Evolutionary conservation across 106 monocot genomes (phyloP).

Genomic region (Agapanthus africanus): DNA sequence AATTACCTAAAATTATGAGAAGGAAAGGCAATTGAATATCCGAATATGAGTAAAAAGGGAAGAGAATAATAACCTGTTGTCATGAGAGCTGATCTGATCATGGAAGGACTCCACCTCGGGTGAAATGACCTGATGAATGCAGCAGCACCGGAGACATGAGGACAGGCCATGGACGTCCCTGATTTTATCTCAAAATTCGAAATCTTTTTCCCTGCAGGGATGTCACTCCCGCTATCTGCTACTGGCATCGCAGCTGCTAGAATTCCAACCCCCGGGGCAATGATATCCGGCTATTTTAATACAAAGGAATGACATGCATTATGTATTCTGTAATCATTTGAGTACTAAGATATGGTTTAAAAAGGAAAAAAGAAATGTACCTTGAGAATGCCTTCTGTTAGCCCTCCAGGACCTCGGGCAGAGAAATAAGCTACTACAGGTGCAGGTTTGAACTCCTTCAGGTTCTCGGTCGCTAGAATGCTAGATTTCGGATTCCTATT

Average conservation of each 20-base stretch:
- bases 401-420: slow-evolving; percentile 75
- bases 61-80: slow-evolving; percentile 47
- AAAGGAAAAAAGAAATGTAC: slow-evolving; percentile 25
- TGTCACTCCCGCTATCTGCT: slow-evolving; percentile 13
- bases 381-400: slow-evolving; percentile 87
- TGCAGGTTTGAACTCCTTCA: slow-evolving; percentile 46
- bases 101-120: slow-evolving; percentile 82
- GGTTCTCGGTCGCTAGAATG: slow-evolving; percentile 54
- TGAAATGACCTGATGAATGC: slow-evolving; percentile 71
- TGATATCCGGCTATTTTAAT: slow-evolving; percentile 68
- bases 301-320: not conserved
- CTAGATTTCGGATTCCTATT: slow-evolving; percentile 51
- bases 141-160: slow-evolving; percentile 90
- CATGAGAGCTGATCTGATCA: slow-evolving; percentile 95
- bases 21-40: too few relatives aligned
- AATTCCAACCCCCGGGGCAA: slow-evolving; percentile 89
- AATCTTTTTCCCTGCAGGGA: slow-evolving; percentile 67
- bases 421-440: slow-evolving; percentile 87
- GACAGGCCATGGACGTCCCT: slow-evolving; percentile 97
- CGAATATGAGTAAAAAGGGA: too few relatives aligned
- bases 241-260: slow-evolving; percentile 64
- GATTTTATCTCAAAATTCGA: slow-evolving; percentile 84
- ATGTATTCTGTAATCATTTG: too few relatives aligned
- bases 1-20: too few relatives aligned
- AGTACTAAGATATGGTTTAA: too few relatives aligned